Evolutionary conservation across 257 asterid genomes (phyloP).

Genomic region (Rehmannia glutinosa): DNA sequence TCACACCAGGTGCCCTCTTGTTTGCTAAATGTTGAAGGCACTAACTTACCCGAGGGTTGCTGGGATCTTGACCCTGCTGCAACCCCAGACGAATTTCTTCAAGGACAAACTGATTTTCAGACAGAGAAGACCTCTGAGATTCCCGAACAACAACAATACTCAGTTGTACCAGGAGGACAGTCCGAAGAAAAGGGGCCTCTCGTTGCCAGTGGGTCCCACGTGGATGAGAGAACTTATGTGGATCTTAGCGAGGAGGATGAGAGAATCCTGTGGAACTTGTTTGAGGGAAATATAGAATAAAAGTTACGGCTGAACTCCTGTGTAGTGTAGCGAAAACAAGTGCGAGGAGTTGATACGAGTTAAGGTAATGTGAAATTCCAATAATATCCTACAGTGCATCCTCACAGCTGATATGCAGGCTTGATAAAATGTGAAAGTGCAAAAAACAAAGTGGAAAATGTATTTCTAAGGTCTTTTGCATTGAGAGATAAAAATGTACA

Average conservation of each 20-base stretch:
- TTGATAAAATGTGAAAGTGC: too few species aligned
- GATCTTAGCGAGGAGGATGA: too few species aligned
- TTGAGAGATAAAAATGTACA: constrained; percentile 47
- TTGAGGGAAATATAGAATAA: constrained; percentile 6
- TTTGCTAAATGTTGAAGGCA: too few species aligned
- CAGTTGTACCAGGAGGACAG: constrained; percentile 6
- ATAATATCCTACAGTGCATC: too few species aligned
- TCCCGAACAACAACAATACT: constrained; percentile 5
- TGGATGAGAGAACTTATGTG: too few species aligned
- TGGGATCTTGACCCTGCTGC: too few species aligned
- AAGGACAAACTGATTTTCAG: constrained; percentile 22
- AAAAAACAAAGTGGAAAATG: too few species aligned
- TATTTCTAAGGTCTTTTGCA: constrained; percentile 29
- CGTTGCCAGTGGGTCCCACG: too few species aligned
- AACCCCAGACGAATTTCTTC: constrained; percentile 79
- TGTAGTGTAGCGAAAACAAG: constrained; percentile 24
- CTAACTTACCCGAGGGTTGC: too few species aligned
- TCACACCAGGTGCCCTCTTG: constrained; percentile 97
- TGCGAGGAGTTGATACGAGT: too few species aligned
- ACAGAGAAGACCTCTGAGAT: constrained; percentile 13
- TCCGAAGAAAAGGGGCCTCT: neutral
- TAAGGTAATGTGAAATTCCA: constrained; percentile 11
- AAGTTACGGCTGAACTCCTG: constrained; percentile 20
- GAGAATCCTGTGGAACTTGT: too few species aligned
- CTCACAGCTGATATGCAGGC: too few species aligned